Evolutionary conservation across 306 rosid genomes (phyloP).

Genomic region (Casuarina glauca): DNA sequence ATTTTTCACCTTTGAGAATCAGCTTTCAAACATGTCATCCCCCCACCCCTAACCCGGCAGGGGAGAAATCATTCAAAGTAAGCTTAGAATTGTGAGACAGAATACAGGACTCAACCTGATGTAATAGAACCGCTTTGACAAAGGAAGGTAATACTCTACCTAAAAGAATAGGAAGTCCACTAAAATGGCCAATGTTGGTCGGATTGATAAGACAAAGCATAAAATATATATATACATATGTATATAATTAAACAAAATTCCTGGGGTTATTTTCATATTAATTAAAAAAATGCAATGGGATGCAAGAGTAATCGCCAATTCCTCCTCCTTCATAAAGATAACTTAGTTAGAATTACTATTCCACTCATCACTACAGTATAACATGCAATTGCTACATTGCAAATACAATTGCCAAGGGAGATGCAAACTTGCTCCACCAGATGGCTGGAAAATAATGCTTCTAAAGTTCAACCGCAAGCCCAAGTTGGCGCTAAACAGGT

Average conservation of each 20-base stretch:
- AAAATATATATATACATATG: neutral
- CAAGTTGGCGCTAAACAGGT: neutral
- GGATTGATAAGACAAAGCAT: neutral
- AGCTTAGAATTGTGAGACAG: neutral
- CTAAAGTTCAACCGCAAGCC: neutral
- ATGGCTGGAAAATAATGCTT: neutral
- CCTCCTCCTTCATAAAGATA: neutral
- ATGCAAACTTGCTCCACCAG: neutral
- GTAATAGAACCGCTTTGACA: neutral
- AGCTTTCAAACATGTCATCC: neutral
- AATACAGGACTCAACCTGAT: neutral
- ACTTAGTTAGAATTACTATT: neutral
- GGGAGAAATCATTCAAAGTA: neutral
- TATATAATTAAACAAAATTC: neutral
- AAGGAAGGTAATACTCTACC: neutral
- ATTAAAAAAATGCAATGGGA: neutral
- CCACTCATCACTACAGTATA: neutral
- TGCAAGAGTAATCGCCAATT: neutral
- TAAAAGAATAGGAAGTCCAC: neutral
- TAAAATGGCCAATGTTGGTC: neutral
- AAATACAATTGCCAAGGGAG: neutral
- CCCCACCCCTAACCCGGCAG: neutral
- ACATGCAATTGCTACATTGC: neutral
- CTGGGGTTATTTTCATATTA: neutral
- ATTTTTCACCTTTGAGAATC: neutral